Conservation (phyloP, 2,329 filamentous ascomycete species). For the Graphium sp. region DNA sequence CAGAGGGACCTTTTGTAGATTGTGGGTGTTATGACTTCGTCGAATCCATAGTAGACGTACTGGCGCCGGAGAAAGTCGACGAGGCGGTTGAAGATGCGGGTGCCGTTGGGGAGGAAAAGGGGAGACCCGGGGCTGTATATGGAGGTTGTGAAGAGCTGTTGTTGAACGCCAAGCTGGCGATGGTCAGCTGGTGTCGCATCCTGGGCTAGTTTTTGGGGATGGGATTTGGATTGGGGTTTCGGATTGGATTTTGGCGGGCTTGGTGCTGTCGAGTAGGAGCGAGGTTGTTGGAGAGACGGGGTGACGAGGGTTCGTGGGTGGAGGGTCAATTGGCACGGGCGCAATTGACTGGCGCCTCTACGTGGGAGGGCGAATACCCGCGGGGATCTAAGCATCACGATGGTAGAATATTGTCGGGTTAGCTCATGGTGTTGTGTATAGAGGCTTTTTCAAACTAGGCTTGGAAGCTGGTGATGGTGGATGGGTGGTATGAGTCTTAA, state of each 20-base stretch:
- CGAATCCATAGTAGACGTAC: slow-evolving; percentile 70
- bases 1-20: slow-evolving; percentile 83
- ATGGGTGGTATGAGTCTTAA: no score
- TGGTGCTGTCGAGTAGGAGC: background rate
- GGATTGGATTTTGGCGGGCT: no score
- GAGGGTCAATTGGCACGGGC: background rate
- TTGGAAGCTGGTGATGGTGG: no score
- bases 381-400: slow-evolving; percentile 2
- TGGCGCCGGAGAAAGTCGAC: slow-evolving; percentile 69
- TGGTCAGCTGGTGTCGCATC: slow-evolving; percentile 28
- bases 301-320: background rate
- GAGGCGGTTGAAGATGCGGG: slow-evolving; percentile 70
- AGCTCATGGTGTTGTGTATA: no score
- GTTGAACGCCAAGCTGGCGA: slow-evolving; percentile 41
- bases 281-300: background rate
- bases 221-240: no score
- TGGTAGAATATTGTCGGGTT: no score
- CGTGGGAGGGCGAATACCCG: background rate
- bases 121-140: slow-evolving; percentile 72
- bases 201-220: background rate
- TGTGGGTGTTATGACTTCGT: slow-evolving; percentile 77
- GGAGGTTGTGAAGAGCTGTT: slow-evolving; percentile 67
- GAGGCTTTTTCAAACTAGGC: no score
- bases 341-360: background rate
- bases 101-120: slow-evolving; percentile 67